Conservation (phyloP, 2,329 filamentous ascomycete genomes). For the Sarocladiaceae sp. region DNA sequence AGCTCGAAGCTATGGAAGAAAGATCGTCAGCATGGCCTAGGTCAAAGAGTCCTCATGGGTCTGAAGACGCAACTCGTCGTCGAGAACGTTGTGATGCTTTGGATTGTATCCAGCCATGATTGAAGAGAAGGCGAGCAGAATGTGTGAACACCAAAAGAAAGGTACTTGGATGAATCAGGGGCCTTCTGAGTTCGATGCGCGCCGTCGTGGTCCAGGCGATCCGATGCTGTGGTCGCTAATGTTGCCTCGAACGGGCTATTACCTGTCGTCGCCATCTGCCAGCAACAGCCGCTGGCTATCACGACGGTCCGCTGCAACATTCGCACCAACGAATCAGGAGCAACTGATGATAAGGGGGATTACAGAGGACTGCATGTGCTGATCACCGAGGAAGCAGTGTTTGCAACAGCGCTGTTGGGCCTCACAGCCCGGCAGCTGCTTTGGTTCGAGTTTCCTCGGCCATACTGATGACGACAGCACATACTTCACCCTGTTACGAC, state of each 20-base stretch:
- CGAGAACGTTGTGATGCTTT: slow-evolving; percentile 33
- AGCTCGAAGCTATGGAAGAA: slow-evolving; percentile 69
- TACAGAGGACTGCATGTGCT: too few relatives aligned
- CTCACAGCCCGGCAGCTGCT: too few relatives aligned
- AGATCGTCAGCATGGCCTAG: slow-evolving; percentile 13
- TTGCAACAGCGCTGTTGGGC: too few relatives aligned
- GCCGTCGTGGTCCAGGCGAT: background rate
- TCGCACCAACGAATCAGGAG: too few relatives aligned
- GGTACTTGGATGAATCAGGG: background rate
- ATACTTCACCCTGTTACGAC: too few relatives aligned
- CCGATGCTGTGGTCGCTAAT: background rate
- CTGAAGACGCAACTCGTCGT: slow-evolving; percentile 24
- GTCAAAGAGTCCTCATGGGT: background rate
- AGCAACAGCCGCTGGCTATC: background rate
- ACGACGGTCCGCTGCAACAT: too few relatives aligned
- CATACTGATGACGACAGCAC: too few relatives aligned
- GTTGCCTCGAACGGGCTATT: background rate
- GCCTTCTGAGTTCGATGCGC: background rate
- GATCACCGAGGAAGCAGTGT: too few relatives aligned
- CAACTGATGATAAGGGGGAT: too few relatives aligned
- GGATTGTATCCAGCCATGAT: slow-evolving; percentile 29
- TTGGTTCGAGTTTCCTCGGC: too few relatives aligned
- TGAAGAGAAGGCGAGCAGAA: slow-evolving; percentile 12
- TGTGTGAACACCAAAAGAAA: slow-evolving; percentile 6
- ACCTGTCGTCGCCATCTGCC: background rate